A percentile compares a stretch with the other conserved stretches of the same genome.
Conservation (phyloP, 2,329 filamentous ascomycete species). For the Aspergillus persii region DNA sequence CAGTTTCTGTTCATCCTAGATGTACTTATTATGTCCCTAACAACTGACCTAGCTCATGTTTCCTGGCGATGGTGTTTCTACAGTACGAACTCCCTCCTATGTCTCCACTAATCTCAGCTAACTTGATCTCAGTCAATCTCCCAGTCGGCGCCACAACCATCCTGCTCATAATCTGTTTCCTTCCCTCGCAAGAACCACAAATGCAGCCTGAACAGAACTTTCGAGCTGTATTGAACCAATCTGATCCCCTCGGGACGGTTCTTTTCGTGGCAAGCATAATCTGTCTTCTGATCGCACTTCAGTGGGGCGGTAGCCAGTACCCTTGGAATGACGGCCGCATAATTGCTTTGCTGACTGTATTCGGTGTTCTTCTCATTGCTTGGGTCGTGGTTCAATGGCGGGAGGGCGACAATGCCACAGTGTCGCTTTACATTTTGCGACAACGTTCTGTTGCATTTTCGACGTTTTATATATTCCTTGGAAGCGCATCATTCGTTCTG, state of each 20-base stretch:
- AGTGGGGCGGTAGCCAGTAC: slow-evolving; percentile 56
- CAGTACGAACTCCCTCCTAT: slow-evolving; percentile 51
- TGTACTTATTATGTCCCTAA: too few relatives aligned
- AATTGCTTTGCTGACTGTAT: slow-evolving; percentile 53
- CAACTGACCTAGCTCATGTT: slow-evolving; percentile 17
- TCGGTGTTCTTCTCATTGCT: slow-evolving; percentile 39
- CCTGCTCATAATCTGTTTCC: neutral
- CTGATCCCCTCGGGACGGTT: slow-evolving; percentile 50
- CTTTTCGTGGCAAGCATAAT: slow-evolving; percentile 53
- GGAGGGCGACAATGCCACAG: slow-evolving; percentile 6
- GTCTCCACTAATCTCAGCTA: neutral
- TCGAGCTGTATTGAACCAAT: slow-evolving; percentile 23
- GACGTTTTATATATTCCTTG: slow-evolving; percentile 5
- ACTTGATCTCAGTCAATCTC: neutral
- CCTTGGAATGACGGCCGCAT: slow-evolving; percentile 51
- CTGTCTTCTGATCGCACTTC: slow-evolving; percentile 54
- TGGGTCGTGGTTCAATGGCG: slow-evolving; percentile 12
- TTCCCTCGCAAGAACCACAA: neutral
- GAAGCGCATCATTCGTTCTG: slow-evolving; percentile 2
- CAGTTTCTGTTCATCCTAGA: neutral
- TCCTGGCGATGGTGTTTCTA: slow-evolving; percentile 51
- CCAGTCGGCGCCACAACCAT: neutral
- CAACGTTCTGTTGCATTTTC: slow-evolving; percentile 9
- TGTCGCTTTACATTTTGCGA: slow-evolving; percentile 7
- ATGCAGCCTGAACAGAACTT: neutral